phyloP scores from a whole-genome alignment of 805 yeast genomes.

The Starmerella floris region DNA sequence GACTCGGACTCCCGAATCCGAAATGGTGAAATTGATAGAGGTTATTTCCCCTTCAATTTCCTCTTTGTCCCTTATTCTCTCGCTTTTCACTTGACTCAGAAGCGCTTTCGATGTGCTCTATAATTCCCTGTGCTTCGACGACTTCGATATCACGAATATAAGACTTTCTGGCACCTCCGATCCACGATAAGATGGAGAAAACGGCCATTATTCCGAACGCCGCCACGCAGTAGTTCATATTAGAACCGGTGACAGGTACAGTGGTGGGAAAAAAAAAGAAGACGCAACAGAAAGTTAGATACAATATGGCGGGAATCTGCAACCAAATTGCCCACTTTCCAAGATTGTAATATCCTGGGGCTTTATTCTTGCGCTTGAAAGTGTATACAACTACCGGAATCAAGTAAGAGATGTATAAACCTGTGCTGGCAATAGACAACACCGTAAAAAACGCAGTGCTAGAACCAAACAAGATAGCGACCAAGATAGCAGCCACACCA shows the following conservation, averaged over 20 bases:
- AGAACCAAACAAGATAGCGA: slow-evolving; percentile 44
- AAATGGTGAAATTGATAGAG: no score
- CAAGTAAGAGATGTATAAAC: slow-evolving; percentile 43
- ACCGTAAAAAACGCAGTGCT: slow-evolving; percentile 55
- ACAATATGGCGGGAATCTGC: slow-evolving; percentile 38
- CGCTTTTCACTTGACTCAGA: no score
- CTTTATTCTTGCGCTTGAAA: slow-evolving; percentile 27
- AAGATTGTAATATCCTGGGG: slow-evolving; percentile 39
- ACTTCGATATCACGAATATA: slow-evolving; percentile 3
- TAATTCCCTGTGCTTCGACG: slow-evolving; percentile 1
- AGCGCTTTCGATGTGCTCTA: no score
- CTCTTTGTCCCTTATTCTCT: no score
- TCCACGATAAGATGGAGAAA: slow-evolving; percentile 22
- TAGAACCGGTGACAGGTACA: slow-evolving; percentile 42
- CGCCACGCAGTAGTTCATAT: slow-evolving; percentile 57
- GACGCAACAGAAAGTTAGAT: slow-evolving; percentile 48
- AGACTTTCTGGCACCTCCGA: slow-evolving; percentile 11
- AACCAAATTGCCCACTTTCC: slow-evolving; percentile 55
- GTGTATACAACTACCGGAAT: slow-evolving; percentile 36
- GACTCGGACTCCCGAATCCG: no score
- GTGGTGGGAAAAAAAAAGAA: slow-evolving; percentile 56
- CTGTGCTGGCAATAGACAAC: slow-evolving; percentile 46
- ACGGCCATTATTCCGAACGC: slow-evolving; percentile 34
- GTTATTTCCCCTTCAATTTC: no score
- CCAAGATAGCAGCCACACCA: slow-evolving; percentile 41